These are phyloP conservation scores for Ceratobasidium sp. DNA, from an alignment of 1,284 basidiomycete genomes.

Conservation along the genomic window DNA sequence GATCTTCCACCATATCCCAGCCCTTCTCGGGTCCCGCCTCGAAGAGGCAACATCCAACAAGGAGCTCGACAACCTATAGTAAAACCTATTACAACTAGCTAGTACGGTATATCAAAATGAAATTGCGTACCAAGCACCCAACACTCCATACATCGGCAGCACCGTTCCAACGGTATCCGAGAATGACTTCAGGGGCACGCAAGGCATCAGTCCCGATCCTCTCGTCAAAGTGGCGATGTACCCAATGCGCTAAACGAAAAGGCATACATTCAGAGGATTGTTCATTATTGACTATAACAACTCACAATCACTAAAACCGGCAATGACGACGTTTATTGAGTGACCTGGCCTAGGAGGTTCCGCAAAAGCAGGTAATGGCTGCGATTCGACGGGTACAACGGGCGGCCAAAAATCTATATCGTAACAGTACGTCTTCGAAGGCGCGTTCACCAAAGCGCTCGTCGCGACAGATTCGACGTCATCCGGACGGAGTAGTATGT, in stretches of 20 bases:
- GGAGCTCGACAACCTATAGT: not conserved
- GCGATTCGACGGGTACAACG: not conserved
- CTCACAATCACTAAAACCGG: not conserved
- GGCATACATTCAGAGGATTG: not conserved
- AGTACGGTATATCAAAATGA: not conserved
- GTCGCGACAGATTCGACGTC: not conserved
- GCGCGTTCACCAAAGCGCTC: not conserved
- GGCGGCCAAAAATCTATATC: not conserved
- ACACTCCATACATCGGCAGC: not conserved
- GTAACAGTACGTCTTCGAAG: not conserved
- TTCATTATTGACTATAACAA: not conserved
- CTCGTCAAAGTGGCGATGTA: not conserved
- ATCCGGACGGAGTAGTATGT: conserved; percentile 79
- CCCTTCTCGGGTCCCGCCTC: not conserved
- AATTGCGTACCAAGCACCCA: not conserved
- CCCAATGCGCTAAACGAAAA: not conserved
- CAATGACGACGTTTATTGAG: not conserved
- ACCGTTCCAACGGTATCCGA: not conserved
- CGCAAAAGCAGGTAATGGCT: not conserved
- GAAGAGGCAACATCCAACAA: not conserved
- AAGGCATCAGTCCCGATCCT: not conserved
- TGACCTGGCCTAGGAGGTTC: not conserved
- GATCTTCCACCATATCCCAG: not conserved
- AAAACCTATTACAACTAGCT: not conserved
- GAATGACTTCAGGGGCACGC: conserved; percentile 17